Conservation (phyloP, 2,329 filamentous ascomycete species). For the Aspergillus sp. region DNA sequence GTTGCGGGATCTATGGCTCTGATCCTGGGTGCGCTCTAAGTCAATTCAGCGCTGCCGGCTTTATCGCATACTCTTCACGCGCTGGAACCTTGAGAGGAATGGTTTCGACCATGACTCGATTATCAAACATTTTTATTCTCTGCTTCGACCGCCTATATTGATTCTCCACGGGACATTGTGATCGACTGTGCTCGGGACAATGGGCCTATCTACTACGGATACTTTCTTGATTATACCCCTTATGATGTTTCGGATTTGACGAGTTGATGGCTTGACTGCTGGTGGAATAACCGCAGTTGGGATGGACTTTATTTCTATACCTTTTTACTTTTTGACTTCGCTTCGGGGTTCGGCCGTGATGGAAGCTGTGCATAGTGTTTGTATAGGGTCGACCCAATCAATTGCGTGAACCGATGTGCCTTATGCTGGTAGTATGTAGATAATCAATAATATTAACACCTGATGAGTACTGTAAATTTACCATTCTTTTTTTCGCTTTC, state of each 20-base stretch:
- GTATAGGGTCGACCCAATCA: slow-evolving; percentile 8
- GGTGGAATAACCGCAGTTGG: slow-evolving; percentile 5
- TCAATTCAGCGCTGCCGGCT: slow-evolving; percentile 1
- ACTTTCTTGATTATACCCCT: slow-evolving; percentile 33
- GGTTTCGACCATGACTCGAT: neutral
- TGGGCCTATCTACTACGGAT: slow-evolving; percentile 23
- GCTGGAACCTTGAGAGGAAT: neutral
- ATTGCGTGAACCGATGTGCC: too few relatives aligned
- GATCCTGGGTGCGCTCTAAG: slow-evolving; percentile 40
- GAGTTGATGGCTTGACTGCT: slow-evolving; percentile 33
- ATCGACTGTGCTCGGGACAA: slow-evolving; percentile 8
- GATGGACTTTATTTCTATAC: neutral
- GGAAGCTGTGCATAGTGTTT: slow-evolving; percentile 9
- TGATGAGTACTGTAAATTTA: too few relatives aligned
- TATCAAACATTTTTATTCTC: slow-evolving; percentile 23
- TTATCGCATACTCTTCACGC: neutral
- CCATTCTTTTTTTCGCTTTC: too few relatives aligned
- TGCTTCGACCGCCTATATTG: slow-evolving; percentile 17
- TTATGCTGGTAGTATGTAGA: too few relatives aligned
- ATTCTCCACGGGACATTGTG: neutral
- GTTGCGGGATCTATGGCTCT: slow-evolving; percentile 42
- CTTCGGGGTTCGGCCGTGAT: slow-evolving; percentile 1
- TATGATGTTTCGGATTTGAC: slow-evolving; percentile 26
- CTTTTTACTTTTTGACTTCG: slow-evolving; percentile 1
- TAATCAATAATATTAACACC: neutral